These are phyloP conservation scores for Aeschynomene evenia DNA, from an alignment of 306 rosid genomes.

Conservation along the genomic window DNA sequence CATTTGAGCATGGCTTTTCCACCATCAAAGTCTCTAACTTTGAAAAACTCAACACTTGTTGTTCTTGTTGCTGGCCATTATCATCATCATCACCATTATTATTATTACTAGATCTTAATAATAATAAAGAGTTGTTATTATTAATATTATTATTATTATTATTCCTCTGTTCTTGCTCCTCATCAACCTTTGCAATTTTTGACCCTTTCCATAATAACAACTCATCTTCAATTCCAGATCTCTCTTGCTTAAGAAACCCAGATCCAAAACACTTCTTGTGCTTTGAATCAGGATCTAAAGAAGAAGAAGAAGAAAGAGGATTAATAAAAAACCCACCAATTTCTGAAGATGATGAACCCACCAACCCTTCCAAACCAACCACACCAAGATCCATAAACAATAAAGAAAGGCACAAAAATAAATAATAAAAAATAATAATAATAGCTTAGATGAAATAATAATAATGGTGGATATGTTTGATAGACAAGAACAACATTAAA, in stretches of 20 bases:
- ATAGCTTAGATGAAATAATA: conserved; percentile 24
- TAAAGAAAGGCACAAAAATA: not conserved
- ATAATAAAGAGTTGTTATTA: not conserved
- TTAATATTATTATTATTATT: not conserved
- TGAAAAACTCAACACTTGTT: conserved; percentile 80
- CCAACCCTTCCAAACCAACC: conserved; percentile 71
- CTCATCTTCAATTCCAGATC: conserved; percentile 58
- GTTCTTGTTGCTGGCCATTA: conserved; percentile 42
- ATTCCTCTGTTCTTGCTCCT: conserved; percentile 22
- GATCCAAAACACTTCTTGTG: conserved; percentile 67
- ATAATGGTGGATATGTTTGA: conserved; percentile 29
- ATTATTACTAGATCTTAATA: conserved; percentile 53
- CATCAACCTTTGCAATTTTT: conserved; percentile 50
- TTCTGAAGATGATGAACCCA: conserved; percentile 62
- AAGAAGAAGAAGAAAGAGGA: conserved; percentile 45
- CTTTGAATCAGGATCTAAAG: conserved; percentile 73
- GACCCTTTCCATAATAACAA: conserved; percentile 28
- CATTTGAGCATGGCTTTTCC: conserved; percentile 33
- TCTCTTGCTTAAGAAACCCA: conserved; percentile 61
- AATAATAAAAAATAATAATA: not conserved
- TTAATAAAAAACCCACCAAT: conserved; percentile 40
- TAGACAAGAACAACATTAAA: conserved; percentile 3
- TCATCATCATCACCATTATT: not conserved
- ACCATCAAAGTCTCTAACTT: conserved; percentile 50
- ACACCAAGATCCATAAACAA: conserved; percentile 71